Base-by-base conservation (phyloP, 306 rosid genomes). In the Acmispon strigosus region DNA sequence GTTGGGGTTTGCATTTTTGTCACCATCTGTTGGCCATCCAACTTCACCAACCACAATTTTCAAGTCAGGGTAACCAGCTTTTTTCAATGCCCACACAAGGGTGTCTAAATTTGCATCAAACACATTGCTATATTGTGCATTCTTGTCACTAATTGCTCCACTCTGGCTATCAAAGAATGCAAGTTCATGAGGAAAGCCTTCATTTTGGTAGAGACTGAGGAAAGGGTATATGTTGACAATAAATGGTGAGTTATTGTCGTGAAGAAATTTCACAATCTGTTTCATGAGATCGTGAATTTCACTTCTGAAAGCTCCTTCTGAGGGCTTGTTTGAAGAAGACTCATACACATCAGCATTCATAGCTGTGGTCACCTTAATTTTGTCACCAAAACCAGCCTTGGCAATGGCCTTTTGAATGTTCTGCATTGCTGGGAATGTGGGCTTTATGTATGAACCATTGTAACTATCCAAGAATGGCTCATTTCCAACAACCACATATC, bases 11-110 rank as follows among this genome's bases (percentile, higher is more conserved):
- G 84, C 96, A 7, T 75, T 53, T 22, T 10, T 68, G 76, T 81
- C 29, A 0, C 89, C 95, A 8, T 94, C 96, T 0, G 98, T 89
- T 0, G 98, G 98, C 98, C 98, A 94, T 2, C 98, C 98, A 7
- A 89, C 77, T 82, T 90, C 98, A 7, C 97, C 98, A 7, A 94
- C 83, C 0, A 84, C 0, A 56, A 94, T 83, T 36, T 37, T 68
- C 62, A 89, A 0, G 55, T 81, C 47, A 0, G 62, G 36, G 32
- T 70, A 55, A 0, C 96, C 94, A 0, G 59, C 56, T 8, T 82
- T 84, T 56, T 44, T 90, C 9, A 90, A 52, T 7, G 98, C 27
- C 85, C 82, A 78, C 18, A 86, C 77, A 0, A 89, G 84, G 3
- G 92, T 90, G 63, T 94, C 98, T 1, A 80, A 61, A 15, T 87